A percentile compares a stretch with the other conserved stretches of the same genome.
Evolutionary conservation across 176 grass and related monocot genomes (phyloP).

Genomic region (Saccharum spontaneum): DNA sequence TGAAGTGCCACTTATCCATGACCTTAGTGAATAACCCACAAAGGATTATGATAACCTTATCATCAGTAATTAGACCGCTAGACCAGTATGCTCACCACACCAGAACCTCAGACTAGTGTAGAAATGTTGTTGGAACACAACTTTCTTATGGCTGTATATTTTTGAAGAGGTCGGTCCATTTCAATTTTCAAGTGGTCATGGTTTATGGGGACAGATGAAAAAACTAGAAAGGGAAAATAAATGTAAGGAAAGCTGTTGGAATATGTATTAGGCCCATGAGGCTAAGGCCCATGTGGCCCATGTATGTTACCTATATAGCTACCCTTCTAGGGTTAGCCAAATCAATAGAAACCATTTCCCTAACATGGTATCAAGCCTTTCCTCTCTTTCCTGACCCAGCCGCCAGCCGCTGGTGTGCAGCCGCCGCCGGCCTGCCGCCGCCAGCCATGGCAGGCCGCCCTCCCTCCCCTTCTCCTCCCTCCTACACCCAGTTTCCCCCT

Average conservation of each 20-base stretch:
- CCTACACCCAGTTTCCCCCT: too few species aligned
- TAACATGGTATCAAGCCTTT: too few species aligned
- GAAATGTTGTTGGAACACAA: neutral
- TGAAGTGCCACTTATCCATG: neutral
- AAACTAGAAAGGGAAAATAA: neutral
- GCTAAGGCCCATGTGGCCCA: too few species aligned
- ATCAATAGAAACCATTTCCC: too few species aligned
- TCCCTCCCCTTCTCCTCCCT: too few species aligned
- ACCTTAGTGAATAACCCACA: neutral
- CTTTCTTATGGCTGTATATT: neutral
- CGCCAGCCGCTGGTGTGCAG: too few species aligned
- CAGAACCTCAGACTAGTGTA: neutral
- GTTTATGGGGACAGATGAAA: neutral
- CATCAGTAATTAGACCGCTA: neutral
- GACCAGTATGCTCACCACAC: constrained; percentile 17
- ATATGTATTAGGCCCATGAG: too few species aligned
- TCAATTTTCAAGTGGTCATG: constrained; percentile 32
- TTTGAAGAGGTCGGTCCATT: neutral
- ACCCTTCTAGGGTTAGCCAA: too few species aligned
- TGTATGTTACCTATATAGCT: too few species aligned
- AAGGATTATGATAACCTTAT: neutral
- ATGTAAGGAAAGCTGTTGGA: constrained; percentile 18
- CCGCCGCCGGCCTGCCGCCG: too few species aligned
- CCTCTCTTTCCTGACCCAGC: too few species aligned
- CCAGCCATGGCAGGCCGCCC: too few species aligned